Percentiles rank a stretch among this genome's conserved stretches.
Conservation (phyloP, 1,284 basidiomycete species). For the Cutaneotrichosporon sp. region DNA sequence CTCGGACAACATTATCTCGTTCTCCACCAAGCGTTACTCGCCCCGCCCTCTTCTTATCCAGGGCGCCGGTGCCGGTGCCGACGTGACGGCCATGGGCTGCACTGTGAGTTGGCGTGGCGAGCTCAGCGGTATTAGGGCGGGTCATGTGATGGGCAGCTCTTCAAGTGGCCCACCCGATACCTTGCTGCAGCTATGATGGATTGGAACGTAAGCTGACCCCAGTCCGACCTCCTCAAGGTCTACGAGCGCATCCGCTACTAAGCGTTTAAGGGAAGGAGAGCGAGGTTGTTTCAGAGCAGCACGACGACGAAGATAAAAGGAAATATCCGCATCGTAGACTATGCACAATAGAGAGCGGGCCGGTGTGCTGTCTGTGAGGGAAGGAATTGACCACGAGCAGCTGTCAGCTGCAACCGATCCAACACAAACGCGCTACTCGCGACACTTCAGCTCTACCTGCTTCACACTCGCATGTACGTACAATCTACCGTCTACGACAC, state of each 20-base stretch:
- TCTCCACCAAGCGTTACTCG: conserved; percentile 86
- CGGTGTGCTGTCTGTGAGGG: background rate
- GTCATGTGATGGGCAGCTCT: background rate
- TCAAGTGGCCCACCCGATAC: background rate
- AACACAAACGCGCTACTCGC: background rate
- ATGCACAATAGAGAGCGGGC: background rate
- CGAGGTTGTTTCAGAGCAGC: background rate
- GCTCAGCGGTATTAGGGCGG: background rate
- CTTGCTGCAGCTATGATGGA: background rate
- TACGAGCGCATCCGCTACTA: conserved; percentile 44
- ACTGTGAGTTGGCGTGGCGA: conserved; percentile 39
- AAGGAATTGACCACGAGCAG: background rate
- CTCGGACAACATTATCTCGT: conserved; percentile 97
- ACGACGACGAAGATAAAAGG: background rate
- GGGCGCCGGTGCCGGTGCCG: conserved; percentile 92
- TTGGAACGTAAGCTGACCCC: conserved; percentile 12
- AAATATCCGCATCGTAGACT: conserved; percentile 1
- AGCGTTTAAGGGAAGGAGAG: background rate
- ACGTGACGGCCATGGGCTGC: conserved; percentile 97
- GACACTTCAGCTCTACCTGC: background rate
- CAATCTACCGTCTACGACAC: conserved; percentile 14
- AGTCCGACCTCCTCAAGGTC: conserved; percentile 52
- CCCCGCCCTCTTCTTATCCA: conserved; percentile 85
- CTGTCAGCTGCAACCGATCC: background rate
- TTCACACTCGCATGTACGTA: conserved; percentile 12